Percentiles rank a stretch among this genome's conserved stretches.
phyloP scores from a whole-genome alignment of 78 protist genomes.

The Guillardia theta region DNA sequence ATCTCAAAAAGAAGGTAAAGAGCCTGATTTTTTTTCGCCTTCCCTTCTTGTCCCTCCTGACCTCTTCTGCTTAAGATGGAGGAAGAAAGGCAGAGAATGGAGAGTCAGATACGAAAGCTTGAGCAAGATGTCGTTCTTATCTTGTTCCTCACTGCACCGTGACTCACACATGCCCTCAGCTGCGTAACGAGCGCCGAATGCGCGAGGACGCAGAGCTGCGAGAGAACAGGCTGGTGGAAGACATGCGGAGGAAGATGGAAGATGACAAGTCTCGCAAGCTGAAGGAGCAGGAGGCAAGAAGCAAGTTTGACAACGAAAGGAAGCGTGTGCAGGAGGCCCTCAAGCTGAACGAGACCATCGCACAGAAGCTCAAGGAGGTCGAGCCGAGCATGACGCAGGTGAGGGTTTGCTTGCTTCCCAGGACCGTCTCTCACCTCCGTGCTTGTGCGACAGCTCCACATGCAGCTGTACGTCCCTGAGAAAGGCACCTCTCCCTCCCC shows the following conservation, averaged over 20 bases:
- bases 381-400: background rate
- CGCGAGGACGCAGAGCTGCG: background rate
- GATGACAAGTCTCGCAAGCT: background rate
- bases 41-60: too few species aligned
- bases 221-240: background rate
- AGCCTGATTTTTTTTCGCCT: too few species aligned
- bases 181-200: background rate
- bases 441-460: too few species aligned
- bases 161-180: background rate
- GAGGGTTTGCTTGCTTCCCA: too few species aligned
- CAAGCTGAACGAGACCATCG: background rate
- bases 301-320: background rate
- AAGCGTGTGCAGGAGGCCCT: background rate
- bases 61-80: too few species aligned
- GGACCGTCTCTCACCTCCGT: too few species aligned
- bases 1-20: background rate
- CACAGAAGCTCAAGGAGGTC: background rate
- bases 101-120: background rate
- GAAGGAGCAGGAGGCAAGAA: background rate
- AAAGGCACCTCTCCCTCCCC: too few species aligned
- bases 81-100: background rate
- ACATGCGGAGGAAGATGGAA: background rate
- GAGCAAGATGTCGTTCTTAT: background rate
- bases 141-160: background rate
- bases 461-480: too few species aligned